Base-by-base conservation (phyloP, 2,329 filamentous ascomycete genomes). In the Chalara sp. region DNA sequence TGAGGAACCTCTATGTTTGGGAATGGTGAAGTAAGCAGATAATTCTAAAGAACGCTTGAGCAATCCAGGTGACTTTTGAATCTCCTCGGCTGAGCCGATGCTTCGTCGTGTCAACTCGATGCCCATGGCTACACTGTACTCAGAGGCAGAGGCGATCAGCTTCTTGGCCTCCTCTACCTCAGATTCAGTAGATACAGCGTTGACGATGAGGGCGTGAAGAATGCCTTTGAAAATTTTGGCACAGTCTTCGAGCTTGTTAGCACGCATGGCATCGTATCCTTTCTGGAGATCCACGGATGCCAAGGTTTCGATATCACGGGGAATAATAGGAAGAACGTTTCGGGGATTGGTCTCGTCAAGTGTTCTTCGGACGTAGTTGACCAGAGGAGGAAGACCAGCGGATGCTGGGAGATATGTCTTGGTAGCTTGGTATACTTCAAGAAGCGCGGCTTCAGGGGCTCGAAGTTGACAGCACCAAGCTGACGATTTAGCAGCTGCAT, bases 401-500 rank as follows among this genome's bases (percentile, higher is more conserved):
- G 85, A 91, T 1, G 90, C 92, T 12, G 92, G 91, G 12, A 97
- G 77, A 67, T 88, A 96, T 28, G 92, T 96, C 70, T 85, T 91
- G 33, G 89, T 87, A 5, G 90, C 88, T 64, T 89, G 83, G 72
- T 95, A 96, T 33, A 99, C 88, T 97, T 91, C 62, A 96, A 70
- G 75, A 99, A 97, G 46, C 93, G 85, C 46, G 83, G 76, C 70
- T 97, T 95, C 7, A 99, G 79, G 6, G 93, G 90, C 40, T 83
- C 82, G 66, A 99, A 97, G 70, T 92, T 87, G 53, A 97, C 91
- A 8, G 92, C 93, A 51, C 91, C 93, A 37, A 97, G 84, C 73
- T 99, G 93, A 59, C 93, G 83, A 72, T 95, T 97, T 46, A 99
- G 80, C 1, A 97, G 80, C 67, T 97, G 92, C 93, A 99, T 97